Evolutionary conservation across 148 eudicot genomes (phyloP).

Genomic region (Diospyros kaki): DNA sequence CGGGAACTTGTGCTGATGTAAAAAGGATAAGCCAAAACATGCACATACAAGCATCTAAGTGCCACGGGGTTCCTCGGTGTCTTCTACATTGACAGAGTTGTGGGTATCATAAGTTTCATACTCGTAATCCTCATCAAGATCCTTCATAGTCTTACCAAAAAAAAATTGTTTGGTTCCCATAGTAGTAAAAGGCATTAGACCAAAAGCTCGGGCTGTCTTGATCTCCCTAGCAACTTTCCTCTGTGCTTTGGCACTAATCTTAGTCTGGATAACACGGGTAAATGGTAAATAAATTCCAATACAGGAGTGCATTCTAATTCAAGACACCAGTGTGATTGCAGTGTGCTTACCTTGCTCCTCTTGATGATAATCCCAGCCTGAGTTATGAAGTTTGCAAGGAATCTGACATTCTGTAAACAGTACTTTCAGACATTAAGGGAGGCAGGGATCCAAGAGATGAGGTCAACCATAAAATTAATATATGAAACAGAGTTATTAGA

Average conservation of each 20-base stretch:
- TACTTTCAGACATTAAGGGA: neutral
- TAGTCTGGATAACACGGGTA: conserved; percentile 43
- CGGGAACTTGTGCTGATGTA: too few species aligned
- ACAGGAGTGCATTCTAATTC: neutral
- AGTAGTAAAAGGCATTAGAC: conserved; percentile 82
- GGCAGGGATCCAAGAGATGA: too few species aligned
- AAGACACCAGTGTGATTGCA: neutral
- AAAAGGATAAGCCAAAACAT: neutral
- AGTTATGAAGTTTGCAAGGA: conserved; percentile 89
- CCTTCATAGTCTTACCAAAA: conserved; percentile 67
- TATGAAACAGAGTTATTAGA: too few species aligned
- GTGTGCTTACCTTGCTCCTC: conserved; percentile 69
- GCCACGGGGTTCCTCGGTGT: conserved; percentile 19
- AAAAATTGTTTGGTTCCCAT: conserved; percentile 73
- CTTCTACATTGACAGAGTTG: conserved; percentile 33
- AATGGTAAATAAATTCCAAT: neutral
- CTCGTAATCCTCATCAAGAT: conserved; percentile 9
- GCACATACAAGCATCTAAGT: conserved; percentile 6
- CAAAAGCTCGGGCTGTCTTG: conserved; percentile 89
- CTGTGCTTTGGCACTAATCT: conserved; percentile 92
- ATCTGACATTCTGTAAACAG: conserved; percentile 65
- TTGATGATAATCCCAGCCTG: conserved; percentile 83
- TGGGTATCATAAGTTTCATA: conserved; percentile 28
- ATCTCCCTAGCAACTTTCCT: conserved; percentile 94
- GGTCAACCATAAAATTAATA: too few species aligned